Percentiles rank a stretch among this genome's conserved stretches.
Evolutionary conservation across 352 stramenopile species (phyloP).

Genomic region (Pythium pyrilobum): DNA sequence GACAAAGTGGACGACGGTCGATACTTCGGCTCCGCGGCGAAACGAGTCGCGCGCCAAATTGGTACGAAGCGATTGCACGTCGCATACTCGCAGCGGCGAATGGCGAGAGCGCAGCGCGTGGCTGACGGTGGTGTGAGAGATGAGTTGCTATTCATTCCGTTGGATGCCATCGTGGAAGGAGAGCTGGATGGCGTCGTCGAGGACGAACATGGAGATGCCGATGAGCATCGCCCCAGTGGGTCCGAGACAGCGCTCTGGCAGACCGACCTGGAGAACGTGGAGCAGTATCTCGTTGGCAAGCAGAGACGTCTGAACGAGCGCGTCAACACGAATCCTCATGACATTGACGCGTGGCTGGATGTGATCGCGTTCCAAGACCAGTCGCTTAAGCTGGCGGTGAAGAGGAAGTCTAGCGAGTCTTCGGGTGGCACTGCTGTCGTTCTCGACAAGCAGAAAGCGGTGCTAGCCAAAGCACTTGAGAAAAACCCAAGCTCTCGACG

Average conservation of each 20-base stretch:
- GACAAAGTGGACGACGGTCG: conserved; percentile 12
- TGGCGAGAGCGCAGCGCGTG: conserved; percentile 12
- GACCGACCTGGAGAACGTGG: conserved; percentile 60
- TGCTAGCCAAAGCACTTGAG: conserved; percentile 47
- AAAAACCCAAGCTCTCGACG: conserved; percentile 41
- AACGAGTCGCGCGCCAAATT: conserved; percentile 30
- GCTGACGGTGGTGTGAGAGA: not conserved
- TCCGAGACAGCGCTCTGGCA: conserved; percentile 22
- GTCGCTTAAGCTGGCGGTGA: conserved; percentile 26
- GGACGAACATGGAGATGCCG: not conserved
- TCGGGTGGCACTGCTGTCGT: conserved; percentile 23
- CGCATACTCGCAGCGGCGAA: conserved; percentile 62
- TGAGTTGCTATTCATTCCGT: conserved; percentile 56
- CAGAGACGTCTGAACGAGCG: conserved; percentile 38
- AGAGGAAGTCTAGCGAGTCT: not conserved
- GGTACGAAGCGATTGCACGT: conserved; percentile 48
- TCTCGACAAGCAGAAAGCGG: conserved; percentile 57
- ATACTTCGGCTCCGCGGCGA: conserved; percentile 54
- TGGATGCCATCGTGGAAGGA: conserved; percentile 44
- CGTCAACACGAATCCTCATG: conserved; percentile 20
- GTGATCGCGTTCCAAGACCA: conserved; percentile 77
- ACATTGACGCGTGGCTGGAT: conserved; percentile 56
- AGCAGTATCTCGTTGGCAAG: conserved; percentile 51
- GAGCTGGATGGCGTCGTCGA: conserved; percentile 15
- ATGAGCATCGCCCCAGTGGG: not conserved